These are phyloP conservation scores for Mortierella sp. DNA, from an alignment of 371 early-diverging fungal species.

Conservation along the genomic window DNA sequence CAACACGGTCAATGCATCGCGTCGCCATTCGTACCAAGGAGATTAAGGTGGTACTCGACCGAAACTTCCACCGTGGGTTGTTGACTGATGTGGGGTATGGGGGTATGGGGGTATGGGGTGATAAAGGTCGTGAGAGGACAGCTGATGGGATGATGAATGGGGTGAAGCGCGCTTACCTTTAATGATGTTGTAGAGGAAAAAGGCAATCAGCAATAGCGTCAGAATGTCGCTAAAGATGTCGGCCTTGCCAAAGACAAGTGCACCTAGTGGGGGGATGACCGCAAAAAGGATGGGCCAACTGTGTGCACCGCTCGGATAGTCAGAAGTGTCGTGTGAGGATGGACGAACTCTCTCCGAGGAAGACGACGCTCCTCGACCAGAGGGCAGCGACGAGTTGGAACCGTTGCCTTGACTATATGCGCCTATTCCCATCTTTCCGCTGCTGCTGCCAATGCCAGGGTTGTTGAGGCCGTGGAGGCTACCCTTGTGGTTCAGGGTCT, in stretches of 20 bases:
- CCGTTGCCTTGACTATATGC: slow-evolving; percentile 18
- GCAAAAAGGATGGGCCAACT: slow-evolving; percentile 75
- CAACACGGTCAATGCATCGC: slow-evolving; percentile 6
- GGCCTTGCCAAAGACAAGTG: slow-evolving; percentile 71
- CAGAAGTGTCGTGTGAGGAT: slow-evolving; percentile 25
- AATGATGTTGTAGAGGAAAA: slow-evolving; percentile 75
- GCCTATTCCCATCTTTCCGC: neutral
- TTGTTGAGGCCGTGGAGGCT: slow-evolving; percentile 6
- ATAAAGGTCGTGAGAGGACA: too few species aligned
- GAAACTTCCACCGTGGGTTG: too few species aligned
- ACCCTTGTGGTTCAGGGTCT: slow-evolving; percentile 14
- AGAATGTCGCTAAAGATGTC: slow-evolving; percentile 76
- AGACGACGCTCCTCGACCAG: slow-evolving; percentile 8
- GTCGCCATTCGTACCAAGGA: neutral
- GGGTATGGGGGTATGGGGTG: too few species aligned
- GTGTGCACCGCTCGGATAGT: slow-evolving; percentile 39
- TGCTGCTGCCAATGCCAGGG: neutral
- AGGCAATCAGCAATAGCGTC: slow-evolving; percentile 66
- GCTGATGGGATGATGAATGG: neutral
- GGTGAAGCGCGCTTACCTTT: slow-evolving; percentile 62
- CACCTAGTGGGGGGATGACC: slow-evolving; percentile 70
- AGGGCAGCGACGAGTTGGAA: slow-evolving; percentile 24
- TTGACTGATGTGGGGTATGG: too few species aligned
- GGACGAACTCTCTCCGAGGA: slow-evolving; percentile 11
- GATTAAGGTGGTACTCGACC: neutral